Percentiles rank a stretch among this genome's conserved stretches.
Conservation (phyloP, 2,329 filamentous ascomycete species). For the Pseudomassariella vexata region DNA sequence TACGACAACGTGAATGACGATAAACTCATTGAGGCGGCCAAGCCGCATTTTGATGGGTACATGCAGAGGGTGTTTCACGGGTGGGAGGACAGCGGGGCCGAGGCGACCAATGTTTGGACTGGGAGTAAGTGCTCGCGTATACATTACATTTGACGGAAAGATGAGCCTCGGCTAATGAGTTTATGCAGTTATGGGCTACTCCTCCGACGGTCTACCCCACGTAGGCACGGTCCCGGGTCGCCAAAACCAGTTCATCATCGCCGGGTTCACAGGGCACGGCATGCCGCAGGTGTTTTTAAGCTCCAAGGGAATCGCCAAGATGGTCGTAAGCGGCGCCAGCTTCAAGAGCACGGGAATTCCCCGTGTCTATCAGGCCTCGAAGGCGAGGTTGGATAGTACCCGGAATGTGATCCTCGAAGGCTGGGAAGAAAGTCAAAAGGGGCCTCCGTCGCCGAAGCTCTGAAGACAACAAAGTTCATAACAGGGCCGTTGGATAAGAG, state of each 20-base stretch:
- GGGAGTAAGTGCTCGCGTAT: constrained; percentile 22
- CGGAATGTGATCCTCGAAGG: no score
- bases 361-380: no score
- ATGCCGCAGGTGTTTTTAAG: constrained; percentile 31
- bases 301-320: no score
- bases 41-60: constrained; percentile 35
- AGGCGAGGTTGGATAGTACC: no score
- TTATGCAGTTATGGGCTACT: constrained; percentile 4
- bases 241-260: constrained; percentile 26
- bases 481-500: no score
- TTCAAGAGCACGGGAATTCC: no score
- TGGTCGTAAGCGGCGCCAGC: no score
- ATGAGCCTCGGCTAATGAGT: no score
- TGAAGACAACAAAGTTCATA: no score
- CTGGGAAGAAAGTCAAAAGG: no score
- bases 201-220: constrained; percentile 8
- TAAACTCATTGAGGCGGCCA: constrained; percentile 29
- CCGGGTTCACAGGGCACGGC: constrained; percentile 35
- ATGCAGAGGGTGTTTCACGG: constrained; percentile 40
- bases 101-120: constrained; percentile 33
- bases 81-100: constrained; percentile 36
- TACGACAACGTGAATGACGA: constrained; percentile 37
- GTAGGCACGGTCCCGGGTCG: constrained; percentile 28
- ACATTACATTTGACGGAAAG: constrained; percentile 5
- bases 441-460: no score